These are phyloP conservation scores for Vigna reflexopilosa DNA, from an alignment of 306 rosid genomes.

Conservation along the genomic window DNA sequence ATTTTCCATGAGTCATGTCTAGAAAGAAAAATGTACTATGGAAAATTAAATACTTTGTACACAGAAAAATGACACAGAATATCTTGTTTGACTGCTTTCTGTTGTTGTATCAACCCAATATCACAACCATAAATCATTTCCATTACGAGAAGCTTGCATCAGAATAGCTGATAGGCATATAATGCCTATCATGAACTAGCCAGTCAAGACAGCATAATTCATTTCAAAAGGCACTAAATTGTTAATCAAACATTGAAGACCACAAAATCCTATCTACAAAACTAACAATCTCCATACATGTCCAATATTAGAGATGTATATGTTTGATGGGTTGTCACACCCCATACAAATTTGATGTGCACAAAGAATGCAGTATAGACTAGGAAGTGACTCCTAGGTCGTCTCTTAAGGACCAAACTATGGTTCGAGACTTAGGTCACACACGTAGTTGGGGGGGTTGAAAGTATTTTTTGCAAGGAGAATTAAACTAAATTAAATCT, in stretches of 20 bases:
- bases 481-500: no score
- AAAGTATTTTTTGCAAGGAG: no score
- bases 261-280: slow-evolving; percentile 16
- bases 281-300: not conserved
- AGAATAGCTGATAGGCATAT: slow-evolving; percentile 80
- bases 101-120: slow-evolving; percentile 88
- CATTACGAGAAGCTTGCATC: slow-evolving; percentile 97
- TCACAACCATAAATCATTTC: slow-evolving; percentile 95
- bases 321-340: slow-evolving; percentile 5
- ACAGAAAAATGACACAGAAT: slow-evolving; percentile 80
- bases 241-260: slow-evolving; percentile 31
- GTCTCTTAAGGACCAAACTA: no score
- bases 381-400: no score
- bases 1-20: slow-evolving; percentile 24
- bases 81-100: slow-evolving; percentile 57
- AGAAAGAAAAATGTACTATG: slow-evolving; percentile 25
- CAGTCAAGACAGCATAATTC: slow-evolving; percentile 79
- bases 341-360: no score
- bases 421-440: no score
- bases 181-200: slow-evolving; percentile 68
- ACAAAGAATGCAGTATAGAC: no score
- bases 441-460: no score
- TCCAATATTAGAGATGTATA: slow-evolving; percentile 13
- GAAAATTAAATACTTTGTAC: slow-evolving; percentile 52
- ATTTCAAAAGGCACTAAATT: slow-evolving; percentile 52